These are phyloP conservation scores for Lipomyces chichibuensis DNA, from an alignment of 805 yeast genomes.

Conservation along the genomic window DNA sequence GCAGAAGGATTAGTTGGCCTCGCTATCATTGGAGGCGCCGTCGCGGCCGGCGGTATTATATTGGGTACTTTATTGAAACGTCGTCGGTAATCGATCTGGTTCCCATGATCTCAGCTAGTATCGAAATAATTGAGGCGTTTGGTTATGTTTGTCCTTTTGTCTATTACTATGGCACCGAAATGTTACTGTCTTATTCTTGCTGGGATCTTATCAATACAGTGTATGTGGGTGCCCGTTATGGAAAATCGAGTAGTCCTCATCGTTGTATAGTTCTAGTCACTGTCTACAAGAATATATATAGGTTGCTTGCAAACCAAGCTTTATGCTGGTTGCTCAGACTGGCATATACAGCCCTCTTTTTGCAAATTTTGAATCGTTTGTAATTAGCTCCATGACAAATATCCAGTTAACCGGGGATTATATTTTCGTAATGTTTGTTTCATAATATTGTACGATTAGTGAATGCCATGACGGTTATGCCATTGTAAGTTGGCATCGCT, in stretches of 20 bases:
- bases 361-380: too few species aligned
- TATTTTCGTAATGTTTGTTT: too few species aligned
- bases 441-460: too few species aligned
- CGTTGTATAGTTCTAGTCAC: background rate
- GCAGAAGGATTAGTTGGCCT: slow-evolving; percentile 86
- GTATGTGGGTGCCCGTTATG: background rate
- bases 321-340: too few species aligned
- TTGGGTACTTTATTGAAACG: slow-evolving; percentile 42
- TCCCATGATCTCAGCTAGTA: background rate
- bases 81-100: slow-evolving; percentile 1
- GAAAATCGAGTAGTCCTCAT: background rate
- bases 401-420: too few species aligned
- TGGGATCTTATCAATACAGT: background rate
- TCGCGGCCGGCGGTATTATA: slow-evolving; percentile 80
- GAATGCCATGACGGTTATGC: too few species aligned
- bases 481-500: too few species aligned
- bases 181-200: background rate
- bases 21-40: slow-evolving; percentile 81
- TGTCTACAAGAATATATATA: background rate
- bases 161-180: background rate
- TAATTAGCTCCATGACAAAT: too few species aligned
- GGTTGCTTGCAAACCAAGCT: background rate
- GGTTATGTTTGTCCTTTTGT: background rate
- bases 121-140: background rate
- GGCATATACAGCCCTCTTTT: too few species aligned